A percentile compares a stretch with the other conserved stretches of the same genome.
Evolutionary conservation across 2,329 filamentous ascomycete species (phyloP).

Genomic region (Cytospora paraplurivora): DNA sequence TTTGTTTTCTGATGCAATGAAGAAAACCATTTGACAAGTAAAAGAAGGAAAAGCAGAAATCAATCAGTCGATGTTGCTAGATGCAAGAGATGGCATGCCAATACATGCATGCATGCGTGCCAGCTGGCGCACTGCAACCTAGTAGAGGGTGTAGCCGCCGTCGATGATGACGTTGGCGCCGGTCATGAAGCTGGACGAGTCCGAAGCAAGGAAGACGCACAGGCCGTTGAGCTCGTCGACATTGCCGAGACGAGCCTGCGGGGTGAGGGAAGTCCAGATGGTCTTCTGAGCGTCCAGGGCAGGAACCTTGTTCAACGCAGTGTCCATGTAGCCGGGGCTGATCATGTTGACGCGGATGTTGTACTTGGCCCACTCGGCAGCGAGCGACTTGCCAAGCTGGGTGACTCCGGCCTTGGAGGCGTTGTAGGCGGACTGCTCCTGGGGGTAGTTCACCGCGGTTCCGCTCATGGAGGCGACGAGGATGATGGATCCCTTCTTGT

Average conservation of each 20-base stretch:
- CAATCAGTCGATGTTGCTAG: background rate
- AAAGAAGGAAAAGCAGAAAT: background rate
- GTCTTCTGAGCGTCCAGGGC: conserved; percentile 80
- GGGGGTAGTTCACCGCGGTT: conserved; percentile 82
- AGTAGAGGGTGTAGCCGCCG: conserved; percentile 68
- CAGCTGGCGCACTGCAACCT: conserved; percentile 33
- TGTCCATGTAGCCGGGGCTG: conserved; percentile 86
- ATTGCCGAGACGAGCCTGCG: conserved; percentile 70
- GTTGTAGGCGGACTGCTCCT: conserved; percentile 83
- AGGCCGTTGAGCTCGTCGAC: conserved; percentile 79
- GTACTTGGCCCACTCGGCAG: conserved; percentile 82
- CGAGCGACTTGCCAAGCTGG: conserved; percentile 77
- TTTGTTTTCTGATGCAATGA: background rate
- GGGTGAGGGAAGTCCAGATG: conserved; percentile 75
- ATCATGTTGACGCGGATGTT: conserved; percentile 83
- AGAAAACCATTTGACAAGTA: background rate
- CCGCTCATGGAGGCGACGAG: conserved; percentile 82
- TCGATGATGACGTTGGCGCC: conserved; percentile 73
- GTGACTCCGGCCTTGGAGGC: conserved; percentile 80
- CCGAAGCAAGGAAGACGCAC: conserved; percentile 74
- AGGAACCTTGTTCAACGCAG: conserved; percentile 75
- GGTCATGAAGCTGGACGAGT: conserved; percentile 76
- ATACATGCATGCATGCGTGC: too few species aligned
- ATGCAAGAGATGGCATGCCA: background rate
- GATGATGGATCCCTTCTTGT: conserved; percentile 72